Evolutionary conservation across 306 rosid genomes (phyloP), one percentile per base, ranked within the genome.

Genomic region (Prunus padus): DNA sequence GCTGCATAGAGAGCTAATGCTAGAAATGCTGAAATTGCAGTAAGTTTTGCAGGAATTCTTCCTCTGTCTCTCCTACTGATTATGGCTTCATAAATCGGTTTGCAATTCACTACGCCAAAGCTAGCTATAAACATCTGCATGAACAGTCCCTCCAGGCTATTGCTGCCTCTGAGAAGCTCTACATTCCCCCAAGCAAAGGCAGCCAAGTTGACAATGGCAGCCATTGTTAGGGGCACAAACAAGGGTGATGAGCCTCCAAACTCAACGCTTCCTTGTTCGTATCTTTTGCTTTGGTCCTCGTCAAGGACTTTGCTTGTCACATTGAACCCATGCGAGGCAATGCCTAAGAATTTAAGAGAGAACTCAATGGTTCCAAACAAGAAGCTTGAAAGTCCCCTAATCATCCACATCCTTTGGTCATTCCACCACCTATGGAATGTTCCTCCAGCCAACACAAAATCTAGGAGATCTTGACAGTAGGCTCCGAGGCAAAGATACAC

Each of bases 351-450:
- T 14, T 73, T 73, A n/a, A 79, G 47, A 0, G 54, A 15, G 73
- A 47, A 79, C 82, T 84, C 90, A 0, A 55, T 37, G n/a, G 22
- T 28, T 26, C 80, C 88, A 25, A 87, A 84, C 16, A 82, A 44
- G 65, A 3, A 56, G 67, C 81, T 49, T 13, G 90, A 77, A 20
- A 79, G 73, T 3, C 80, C 71, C 52, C 84, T 82, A 49, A 77
- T 20, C 72, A 84, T 76, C 90, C 90, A 84, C 76, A 84, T 84
- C 67, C 88, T 82, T 46, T 87, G 88, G n/a, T 84, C 82, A 47
- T 79, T 82, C 85, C 90, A 87, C 88, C 86, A 84, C 33, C 57
- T 74, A 2, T 23, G 42, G 22, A 87, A 40, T n/a, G 83, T 62
- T 26, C 80, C 67, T n/a, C 85, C 84, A 0, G 31, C 78, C 3